Conservation (phyloP, 1,284 basidiomycete genomes). For the Moniliophthora roreri region DNA sequence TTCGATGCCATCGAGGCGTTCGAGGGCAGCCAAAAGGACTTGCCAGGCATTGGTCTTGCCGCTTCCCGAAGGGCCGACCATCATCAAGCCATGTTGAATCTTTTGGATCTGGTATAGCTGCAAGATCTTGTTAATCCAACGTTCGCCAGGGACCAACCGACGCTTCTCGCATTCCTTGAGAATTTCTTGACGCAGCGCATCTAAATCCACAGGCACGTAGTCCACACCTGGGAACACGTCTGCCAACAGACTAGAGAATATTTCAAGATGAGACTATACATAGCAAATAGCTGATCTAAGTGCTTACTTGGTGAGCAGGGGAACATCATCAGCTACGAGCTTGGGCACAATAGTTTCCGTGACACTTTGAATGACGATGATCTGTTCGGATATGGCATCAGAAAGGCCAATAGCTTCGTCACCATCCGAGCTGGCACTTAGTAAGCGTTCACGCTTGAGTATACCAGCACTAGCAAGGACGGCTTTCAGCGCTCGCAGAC, state of each 20-base stretch:
- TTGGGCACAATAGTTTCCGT: constrained; percentile 99
- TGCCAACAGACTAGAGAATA: constrained; percentile 71
- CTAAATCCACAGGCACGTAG: constrained; percentile 88
- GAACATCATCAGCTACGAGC: constrained; percentile 96
- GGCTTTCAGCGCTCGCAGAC: constrained; percentile 95
- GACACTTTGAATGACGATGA: constrained; percentile 99
- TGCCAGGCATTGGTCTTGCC: constrained; percentile 99
- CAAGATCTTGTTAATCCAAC: constrained; percentile 95
- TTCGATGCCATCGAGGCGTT: constrained; percentile 89
- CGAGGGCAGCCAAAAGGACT: constrained; percentile 88
- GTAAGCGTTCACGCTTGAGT: constrained; percentile 89
- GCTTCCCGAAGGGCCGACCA: constrained; percentile 97
- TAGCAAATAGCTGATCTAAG: too few species aligned
- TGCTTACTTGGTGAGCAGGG: constrained; percentile 82
- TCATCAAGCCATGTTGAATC: constrained; percentile 99
- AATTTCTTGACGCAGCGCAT: constrained; percentile 83
- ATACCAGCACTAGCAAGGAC: constrained; percentile 97
- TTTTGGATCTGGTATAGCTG: constrained; percentile 99
- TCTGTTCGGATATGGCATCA: constrained; percentile 82
- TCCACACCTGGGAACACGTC: constrained; percentile 98
- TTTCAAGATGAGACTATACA: background rate
- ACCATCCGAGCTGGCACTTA: constrained; percentile 45
- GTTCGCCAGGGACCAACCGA: constrained; percentile 82
- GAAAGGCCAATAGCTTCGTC: constrained; percentile 58
- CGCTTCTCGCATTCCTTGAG: constrained; percentile 85